A percentile compares a stretch with the other conserved stretches of the same genome.
Conservation (phyloP, 208 protist species). For the Trypanosoma theileri region DNA sequence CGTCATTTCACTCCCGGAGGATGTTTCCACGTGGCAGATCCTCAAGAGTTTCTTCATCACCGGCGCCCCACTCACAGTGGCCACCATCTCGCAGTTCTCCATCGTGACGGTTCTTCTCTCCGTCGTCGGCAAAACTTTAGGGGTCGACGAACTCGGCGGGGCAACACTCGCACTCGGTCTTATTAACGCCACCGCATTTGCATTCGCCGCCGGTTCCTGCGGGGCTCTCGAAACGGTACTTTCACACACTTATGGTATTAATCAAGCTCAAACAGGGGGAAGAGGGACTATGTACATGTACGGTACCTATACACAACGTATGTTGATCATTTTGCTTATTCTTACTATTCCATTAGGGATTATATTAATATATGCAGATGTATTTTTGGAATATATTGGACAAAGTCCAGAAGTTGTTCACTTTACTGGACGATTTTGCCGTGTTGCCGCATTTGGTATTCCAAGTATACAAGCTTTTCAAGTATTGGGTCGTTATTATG, state of each 20-base stretch:
- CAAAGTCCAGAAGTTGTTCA: constrained; percentile 49
- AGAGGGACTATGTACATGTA: constrained; percentile 68
- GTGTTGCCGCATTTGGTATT: constrained; percentile 69
- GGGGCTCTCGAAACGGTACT: constrained; percentile 85
- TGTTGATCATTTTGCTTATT: constrained; percentile 72
- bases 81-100: constrained; percentile 77
- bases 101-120: constrained; percentile 69
- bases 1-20: constrained; percentile 7
- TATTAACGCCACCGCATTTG: constrained; percentile 85
- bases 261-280: constrained; percentile 32
- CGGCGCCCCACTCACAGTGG: constrained; percentile 68
- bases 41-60: constrained; percentile 65
- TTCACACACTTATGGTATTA: constrained; percentile 69
- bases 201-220: constrained; percentile 80
- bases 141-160: constrained; percentile 67
- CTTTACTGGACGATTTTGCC: constrained; percentile 74
- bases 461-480: constrained; percentile 56
- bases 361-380: constrained; percentile 63
- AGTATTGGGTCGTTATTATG: constrained; percentile 79
- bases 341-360: constrained; percentile 64
- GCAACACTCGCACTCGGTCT: constrained; percentile 71
- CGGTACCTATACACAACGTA: constrained; percentile 81
- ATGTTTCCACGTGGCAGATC: constrained; percentile 35
- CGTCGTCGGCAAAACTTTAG: constrained; percentile 59
- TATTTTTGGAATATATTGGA: constrained; percentile 43